Base-by-base conservation (phyloP, 2,329 filamentous ascomycete species). In the Fusarium metavorans region DNA sequence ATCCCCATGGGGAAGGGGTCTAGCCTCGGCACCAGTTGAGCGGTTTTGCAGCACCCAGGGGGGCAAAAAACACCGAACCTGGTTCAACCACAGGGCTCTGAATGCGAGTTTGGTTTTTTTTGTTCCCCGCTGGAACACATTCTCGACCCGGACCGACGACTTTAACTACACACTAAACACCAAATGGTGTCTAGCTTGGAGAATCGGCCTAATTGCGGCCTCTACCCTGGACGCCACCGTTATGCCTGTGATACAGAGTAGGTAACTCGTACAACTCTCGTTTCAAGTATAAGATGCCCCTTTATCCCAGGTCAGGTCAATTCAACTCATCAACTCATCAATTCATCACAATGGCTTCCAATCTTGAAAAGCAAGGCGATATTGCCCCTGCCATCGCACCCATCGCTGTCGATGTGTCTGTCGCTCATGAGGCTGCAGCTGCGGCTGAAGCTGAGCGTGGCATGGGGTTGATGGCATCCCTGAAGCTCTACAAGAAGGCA, bases 401-500 rank as follows among this genome's bases (percentile, higher is more conserved):
- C 30, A 23, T 37, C 66, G 66, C 64, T 4, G 39, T 78, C 1
- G 73, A 76, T 30, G 60, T 48, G 4, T 73, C 69, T 13, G 60
- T 76, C 18, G 73, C 67, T 16, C 76, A 74, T 32, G 77, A 78
- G 67, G 77, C 77, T 0, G 75, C 75, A 1, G 75, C 75, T 14
- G 82, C 82, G 54, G 80, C 79, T n/a, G 77, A 82, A 23, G 67
- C 76, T 1, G 82, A 84, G 70, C 82, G 77, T 64, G 82, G 77
- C 67, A 76, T 84, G 75, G 74, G 79, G 18, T 63, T 84, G 20
- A 1, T 77, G 2, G 37, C 80, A 39, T 83, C 86, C 3, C 74
- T 87, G 66, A 84, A 80, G 68, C 80, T 87, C 10, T 87, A 84
- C 74, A 73, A 66, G 41, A 83, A 82, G 61, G 83, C 83, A 2